Percentiles rank a stretch among this genome's conserved stretches.
Evolutionary conservation across 2,329 filamentous ascomycete genomes (phyloP).

Genomic region (Venturiaceae sp.): DNA sequence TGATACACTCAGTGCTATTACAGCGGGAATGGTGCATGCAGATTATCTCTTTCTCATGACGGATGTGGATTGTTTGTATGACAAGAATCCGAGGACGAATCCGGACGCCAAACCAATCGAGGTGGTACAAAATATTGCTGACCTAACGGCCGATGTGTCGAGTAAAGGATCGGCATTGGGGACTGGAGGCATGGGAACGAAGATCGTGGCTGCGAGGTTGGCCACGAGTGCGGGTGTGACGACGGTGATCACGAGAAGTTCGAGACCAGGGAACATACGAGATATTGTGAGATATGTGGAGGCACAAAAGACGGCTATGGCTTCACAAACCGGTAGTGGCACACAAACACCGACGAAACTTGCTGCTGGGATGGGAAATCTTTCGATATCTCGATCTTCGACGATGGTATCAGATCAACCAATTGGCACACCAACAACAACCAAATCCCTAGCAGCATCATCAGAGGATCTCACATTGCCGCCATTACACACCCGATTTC

Average conservation of each 20-base stretch:
- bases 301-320: constrained; percentile 15
- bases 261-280: constrained; percentile 84
- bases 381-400: constrained; percentile 11
- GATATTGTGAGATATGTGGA: constrained; percentile 79
- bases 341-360: constrained; percentile 11
- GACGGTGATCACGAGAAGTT: constrained; percentile 88
- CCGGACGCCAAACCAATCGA: constrained; percentile 84
- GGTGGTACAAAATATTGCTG: constrained; percentile 79
- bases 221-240: constrained; percentile 93
- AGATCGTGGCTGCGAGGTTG: constrained; percentile 85
- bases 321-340: constrained; percentile 13
- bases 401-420: constrained; percentile 16
- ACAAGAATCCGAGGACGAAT: constrained; percentile 82
- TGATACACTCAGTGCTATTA: constrained; percentile 92
- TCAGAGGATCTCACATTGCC: constrained; percentile 13
- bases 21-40: constrained; percentile 92
- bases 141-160: constrained; percentile 80
- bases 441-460: constrained; percentile 12
- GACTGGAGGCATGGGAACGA: constrained; percentile 95
- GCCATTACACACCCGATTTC: constrained; percentile 84
- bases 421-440: constrained; percentile 21
- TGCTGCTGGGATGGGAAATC: constrained; percentile 9
- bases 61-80: constrained; percentile 94
- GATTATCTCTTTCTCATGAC: constrained; percentile 98
- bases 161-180: constrained; percentile 80